These are phyloP conservation scores for Plasmodium blacklocki DNA, from an alignment of 169 alveolate genomes.

Conservation along the genomic window DNA sequence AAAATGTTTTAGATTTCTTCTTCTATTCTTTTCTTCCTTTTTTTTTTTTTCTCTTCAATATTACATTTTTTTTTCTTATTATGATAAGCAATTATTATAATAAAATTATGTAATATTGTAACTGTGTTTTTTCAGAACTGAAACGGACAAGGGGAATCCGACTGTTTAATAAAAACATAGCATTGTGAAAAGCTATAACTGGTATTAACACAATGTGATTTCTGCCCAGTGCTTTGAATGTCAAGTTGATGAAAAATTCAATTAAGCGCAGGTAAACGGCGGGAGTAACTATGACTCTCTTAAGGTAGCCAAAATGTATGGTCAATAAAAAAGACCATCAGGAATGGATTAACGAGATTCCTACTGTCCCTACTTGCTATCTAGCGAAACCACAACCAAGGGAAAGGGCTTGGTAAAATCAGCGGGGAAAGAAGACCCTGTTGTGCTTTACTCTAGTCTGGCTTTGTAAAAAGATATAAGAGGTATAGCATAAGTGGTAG, in stretches of 20 bases:
- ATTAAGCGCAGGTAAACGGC: slow-evolving; percentile 95
- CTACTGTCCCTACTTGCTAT: slow-evolving; percentile 94
- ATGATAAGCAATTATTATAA: slow-evolving; percentile 12
- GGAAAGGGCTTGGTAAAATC: slow-evolving; percentile 95
- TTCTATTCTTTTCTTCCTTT: not conserved
- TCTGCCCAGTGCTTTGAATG: slow-evolving; percentile 97
- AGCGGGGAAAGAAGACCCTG: slow-evolving; percentile 96
- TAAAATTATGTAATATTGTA: slow-evolving; percentile 77
- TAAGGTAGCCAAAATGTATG: slow-evolving; percentile 93
- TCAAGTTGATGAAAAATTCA: slow-evolving; percentile 91
- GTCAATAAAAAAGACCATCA: slow-evolving; percentile 94
- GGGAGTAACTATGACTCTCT: slow-evolving; percentile 94
- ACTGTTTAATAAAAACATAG: slow-evolving; percentile 93
- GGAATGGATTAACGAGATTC: slow-evolving; percentile 93
- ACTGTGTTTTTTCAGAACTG: slow-evolving; percentile 91
- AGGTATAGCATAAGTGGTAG: slow-evolving; percentile 94
- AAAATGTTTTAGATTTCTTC: slow-evolving; percentile 11
- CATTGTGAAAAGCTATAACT: slow-evolving; percentile 91
- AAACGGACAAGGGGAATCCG: slow-evolving; percentile 95
- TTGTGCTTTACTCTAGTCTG: slow-evolving; percentile 96
- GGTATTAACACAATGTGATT: slow-evolving; percentile 94
- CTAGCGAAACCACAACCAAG: slow-evolving; percentile 96
- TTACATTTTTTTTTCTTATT: not conserved
- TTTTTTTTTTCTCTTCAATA: not conserved
- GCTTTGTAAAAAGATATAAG: slow-evolving; percentile 92